Base-by-base conservation (phyloP, 164 flowering plant species). In the Houttuynia cordata region DNA sequence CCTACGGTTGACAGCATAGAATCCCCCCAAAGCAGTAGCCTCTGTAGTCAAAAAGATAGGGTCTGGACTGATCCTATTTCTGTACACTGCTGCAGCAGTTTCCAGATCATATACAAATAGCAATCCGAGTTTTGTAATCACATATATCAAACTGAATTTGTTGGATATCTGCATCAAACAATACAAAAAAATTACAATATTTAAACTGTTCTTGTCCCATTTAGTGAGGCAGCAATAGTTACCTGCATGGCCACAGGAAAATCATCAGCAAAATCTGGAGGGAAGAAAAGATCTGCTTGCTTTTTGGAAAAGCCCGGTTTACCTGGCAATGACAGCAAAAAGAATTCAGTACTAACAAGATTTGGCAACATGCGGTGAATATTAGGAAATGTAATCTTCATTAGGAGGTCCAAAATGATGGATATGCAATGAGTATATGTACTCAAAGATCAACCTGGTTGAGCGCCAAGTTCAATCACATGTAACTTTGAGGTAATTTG, bases 161-260 rank as follows among this genome's bases (percentile, higher is more conserved):
- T 85, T 88, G 25, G 99, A 91, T 65, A 94, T 82, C 99, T 94
- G 96, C 73, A 64, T 73, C 64, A 63, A 59, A 23, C 62, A 12
- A 19, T 30, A 62, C 58, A n/a, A 24, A 51, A 73, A 25, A 49
- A 42, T 61, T 34, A 34, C 59, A 24, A 50, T 57, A 50, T n/a
- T 8, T 51, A 65, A 18, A 22, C 17, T 21, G 0, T 22, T 45
- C 49, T 14, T 40, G 14, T 37, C 51, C n/a, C 24, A 47, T 39
- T 22, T 53, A 34, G 40, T 53, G 57, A 57, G 49, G 14, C 49
- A 37, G 9, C 4, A 20, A 57, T 37, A 15, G 14, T 9, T 68
- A 91, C 99, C 99, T 94, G 99, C 99, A 94, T 94, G 34, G 99
- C 81, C 25, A 94, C 99, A 10, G 99, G 99, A 62, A 94, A 94